These are phyloP conservation scores for Monilinia polystroma DNA, from an alignment of 2,329 filamentous ascomycete genomes.

Conservation along the genomic window DNA sequence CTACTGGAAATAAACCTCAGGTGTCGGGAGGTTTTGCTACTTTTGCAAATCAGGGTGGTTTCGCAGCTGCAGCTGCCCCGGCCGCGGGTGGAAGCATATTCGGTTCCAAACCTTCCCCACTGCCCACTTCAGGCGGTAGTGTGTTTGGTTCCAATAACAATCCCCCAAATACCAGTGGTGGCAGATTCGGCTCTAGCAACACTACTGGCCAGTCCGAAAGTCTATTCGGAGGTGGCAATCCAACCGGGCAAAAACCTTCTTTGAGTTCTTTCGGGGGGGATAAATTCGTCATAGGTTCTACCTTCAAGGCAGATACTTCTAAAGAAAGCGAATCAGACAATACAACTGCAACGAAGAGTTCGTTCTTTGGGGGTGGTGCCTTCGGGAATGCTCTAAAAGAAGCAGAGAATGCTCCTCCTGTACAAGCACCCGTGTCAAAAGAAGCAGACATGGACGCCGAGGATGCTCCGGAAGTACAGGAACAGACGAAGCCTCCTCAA, in stretches of 20 bases:
- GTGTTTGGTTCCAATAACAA: conserved; percentile 18
- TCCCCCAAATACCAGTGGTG: conserved; percentile 38
- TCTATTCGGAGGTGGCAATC: conserved; percentile 43
- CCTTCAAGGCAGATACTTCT: conserved; percentile 47
- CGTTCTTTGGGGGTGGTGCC: conserved; percentile 57
- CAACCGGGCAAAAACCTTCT: conserved; percentile 37
- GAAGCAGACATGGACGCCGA: conserved; percentile 54
- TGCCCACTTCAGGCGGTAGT: conserved; percentile 26
- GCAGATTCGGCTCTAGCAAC: conserved; percentile 36
- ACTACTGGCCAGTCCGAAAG: conserved; percentile 16
- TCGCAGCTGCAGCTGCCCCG: conserved; percentile 43
- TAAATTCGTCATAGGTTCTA: conserved; percentile 38
- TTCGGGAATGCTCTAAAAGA: conserved; percentile 61
- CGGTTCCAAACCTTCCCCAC: conserved; percentile 28
- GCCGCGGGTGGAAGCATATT: conserved; percentile 41
- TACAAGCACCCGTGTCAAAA: conserved; percentile 40
- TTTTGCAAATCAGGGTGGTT: conserved; percentile 56
- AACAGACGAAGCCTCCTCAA: conserved; percentile 21
- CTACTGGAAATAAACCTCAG: conserved; percentile 36
- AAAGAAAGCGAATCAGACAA: conserved; percentile 59
- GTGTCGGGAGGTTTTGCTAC: conserved; percentile 51
- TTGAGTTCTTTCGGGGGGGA: conserved; percentile 26
- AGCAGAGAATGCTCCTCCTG: conserved; percentile 41
- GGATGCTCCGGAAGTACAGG: conserved; percentile 27
- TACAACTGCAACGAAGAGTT: conserved; percentile 44